phyloP scores from a whole-genome alignment of 2,329 filamentous ascomycete species.

The Phaeophleospora eucalypticola region DNA sequence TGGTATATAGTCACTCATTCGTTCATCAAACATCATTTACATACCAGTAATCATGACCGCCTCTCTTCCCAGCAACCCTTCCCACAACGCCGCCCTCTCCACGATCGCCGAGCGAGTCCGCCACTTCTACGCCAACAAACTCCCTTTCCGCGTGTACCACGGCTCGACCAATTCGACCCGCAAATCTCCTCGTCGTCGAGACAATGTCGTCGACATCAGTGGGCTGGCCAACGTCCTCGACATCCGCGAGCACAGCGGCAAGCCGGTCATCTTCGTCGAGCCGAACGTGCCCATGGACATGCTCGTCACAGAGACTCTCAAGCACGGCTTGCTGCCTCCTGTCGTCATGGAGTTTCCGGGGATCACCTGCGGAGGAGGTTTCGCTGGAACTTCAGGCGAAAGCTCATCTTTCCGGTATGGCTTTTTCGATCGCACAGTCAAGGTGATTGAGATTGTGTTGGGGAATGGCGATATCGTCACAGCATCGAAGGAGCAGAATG shows the following conservation, averaged over 20 bases:
- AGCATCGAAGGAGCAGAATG: slow-evolving; percentile 44
- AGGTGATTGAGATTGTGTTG: slow-evolving; percentile 61
- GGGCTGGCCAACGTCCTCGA: slow-evolving; percentile 45
- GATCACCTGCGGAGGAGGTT: slow-evolving; percentile 63
- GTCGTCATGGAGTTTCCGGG: slow-evolving; percentile 70
- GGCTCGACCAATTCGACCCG: slow-evolving; percentile 53
- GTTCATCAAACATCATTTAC: neutral
- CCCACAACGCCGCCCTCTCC: neutral
- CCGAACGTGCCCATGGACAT: slow-evolving; percentile 67
- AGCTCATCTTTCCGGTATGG: slow-evolving; percentile 64
- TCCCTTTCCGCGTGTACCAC: slow-evolving; percentile 54
- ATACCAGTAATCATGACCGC: neutral
- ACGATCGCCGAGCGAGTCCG: slow-evolving; percentile 9
- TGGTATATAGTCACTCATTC: neutral
- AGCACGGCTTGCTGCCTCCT: slow-evolving; percentile 54
- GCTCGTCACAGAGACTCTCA: slow-evolving; percentile 55
- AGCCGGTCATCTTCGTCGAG: slow-evolving; percentile 52
- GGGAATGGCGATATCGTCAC: slow-evolving; percentile 50
- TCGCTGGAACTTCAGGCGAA: slow-evolving; percentile 63
- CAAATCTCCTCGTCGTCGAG: slow-evolving; percentile 33
- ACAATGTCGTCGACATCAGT: slow-evolving; percentile 46
- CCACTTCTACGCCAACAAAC: slow-evolving; percentile 43
- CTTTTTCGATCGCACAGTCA: slow-evolving; percentile 61
- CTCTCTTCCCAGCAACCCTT: neutral
- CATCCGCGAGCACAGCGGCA: slow-evolving; percentile 38